These are phyloP conservation scores for Coemansia pectinata DNA, from an alignment of 192 early-diverging fungal genomes.

Conservation along the genomic window DNA sequence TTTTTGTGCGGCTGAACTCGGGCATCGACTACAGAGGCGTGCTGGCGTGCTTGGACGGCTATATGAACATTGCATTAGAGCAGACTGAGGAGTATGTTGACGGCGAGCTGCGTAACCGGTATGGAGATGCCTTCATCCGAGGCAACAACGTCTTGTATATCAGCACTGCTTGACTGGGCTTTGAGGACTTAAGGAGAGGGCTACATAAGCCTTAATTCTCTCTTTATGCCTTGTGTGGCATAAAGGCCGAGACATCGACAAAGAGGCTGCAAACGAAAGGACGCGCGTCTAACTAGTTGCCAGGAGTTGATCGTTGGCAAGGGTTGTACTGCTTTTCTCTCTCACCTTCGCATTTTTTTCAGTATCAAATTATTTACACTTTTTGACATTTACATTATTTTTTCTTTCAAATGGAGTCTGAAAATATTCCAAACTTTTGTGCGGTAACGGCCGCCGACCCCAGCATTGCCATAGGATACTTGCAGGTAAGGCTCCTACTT, in stretches of 20 bases:
- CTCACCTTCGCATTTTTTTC: not conserved
- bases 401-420: slow-evolving; percentile 34
- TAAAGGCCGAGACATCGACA: not conserved
- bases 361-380: not conserved
- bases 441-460: slow-evolving; percentile 72
- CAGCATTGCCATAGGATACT: slow-evolving; percentile 68
- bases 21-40: slow-evolving; percentile 94
- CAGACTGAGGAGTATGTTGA: slow-evolving; percentile 95
- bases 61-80: slow-evolving; percentile 98
- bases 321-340: not conserved
- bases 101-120: slow-evolving; percentile 89
- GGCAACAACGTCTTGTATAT: slow-evolving; percentile 90
- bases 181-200: not conserved
- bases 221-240: not conserved
- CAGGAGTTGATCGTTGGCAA: not conserved
- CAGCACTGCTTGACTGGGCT: slow-evolving; percentile 52
- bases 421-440: slow-evolving; percentile 58
- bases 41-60: slow-evolving; percentile 91
- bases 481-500: slow-evolving; percentile 55
- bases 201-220: not conserved
- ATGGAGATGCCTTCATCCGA: slow-evolving; percentile 95
- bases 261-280: not conserved
- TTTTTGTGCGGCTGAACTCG: slow-evolving; percentile 93
- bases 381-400: not conserved
- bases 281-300: too few relatives aligned